Evolutionary conservation across 352 stramenopile species (phyloP), one percentile per base, ranked within the genome.

Genomic region (Phytopythium boreale): DNA sequence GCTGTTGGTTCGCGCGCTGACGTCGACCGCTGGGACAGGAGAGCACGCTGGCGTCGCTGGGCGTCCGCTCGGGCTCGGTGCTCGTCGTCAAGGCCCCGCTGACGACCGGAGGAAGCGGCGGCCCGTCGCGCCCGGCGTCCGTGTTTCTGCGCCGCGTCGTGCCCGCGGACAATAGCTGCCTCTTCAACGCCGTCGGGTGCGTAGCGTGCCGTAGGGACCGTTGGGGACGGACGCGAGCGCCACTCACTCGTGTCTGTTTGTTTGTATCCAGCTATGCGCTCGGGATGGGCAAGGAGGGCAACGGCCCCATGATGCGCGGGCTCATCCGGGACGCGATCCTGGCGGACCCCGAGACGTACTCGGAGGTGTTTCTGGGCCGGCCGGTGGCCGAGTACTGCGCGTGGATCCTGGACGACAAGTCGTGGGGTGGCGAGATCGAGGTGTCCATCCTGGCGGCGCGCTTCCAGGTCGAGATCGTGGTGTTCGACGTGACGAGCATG

Each of bases 401-500:
- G 27, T 96, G 87, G 85, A 96, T 96, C 61, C 73, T 82, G 61
- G 79, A 93, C 62, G 74, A 87, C 63, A 82, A 89, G 53, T 92
- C 85, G 9, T 96, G 87, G 87, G 87, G 85, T 36, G 87, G 87
- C 6, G 87, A 96, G 71, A 96, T 96, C 65, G 87, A 96, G 64
- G 61, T 96, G 29, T 93, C 84, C 20, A 94, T 96, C 55, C 59
- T 96, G 34, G 90, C 80, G n/a, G 73, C 73, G 43, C 79, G 84
- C 65, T 94, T 84, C 56, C 80, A 84, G 26, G 68, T 96, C 39
- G 85, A 96, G 60, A 93, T 92, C 62, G 83, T 94, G 22, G 85
- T 94, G 15, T 94, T 94, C 64, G 85, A 94, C 50, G 83, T 94
- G 34, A 92, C 82, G 51, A 92, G 86, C 61, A 94, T 94, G 86